Evolutionary conservation across 768 basidiomycete species (phyloP), one percentile per base, ranked within the genome.

Genomic region (Galerina sulciceps): DNA sequence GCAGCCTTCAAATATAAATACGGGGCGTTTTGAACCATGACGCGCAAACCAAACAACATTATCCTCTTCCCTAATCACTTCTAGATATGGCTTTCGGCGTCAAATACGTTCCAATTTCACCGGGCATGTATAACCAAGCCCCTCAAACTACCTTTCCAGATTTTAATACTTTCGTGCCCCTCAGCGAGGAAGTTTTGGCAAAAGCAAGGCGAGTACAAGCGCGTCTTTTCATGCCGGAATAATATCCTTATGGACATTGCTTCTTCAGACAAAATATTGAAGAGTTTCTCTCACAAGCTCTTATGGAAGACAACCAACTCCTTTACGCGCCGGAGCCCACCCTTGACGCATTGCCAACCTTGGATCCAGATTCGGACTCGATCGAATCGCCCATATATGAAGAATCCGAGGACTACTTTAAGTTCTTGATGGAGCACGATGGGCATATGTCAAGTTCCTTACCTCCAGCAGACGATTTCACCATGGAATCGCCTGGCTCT

Each of bases 1-100:
- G 45, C 42, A 55, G 47, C 34, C 43, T 18, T 18, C 57, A 22
- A 14, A 55, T 63, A 66, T 66, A 66, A 63, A 66, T 66, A 63
- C 36, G 36, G 35, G 23, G 23, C 36, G 45, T 38, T 53, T 57
- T 26, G 43, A 50, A 36, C 47, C 50, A 46, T 47, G 42, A 36
- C 31, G 31, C 22, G 46, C 47, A 51, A 20, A 43, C 17, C 45
- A 42, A 26, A 31, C 48, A 40, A 40, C 36, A 23, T 17, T 36
- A 40, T 20, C 38, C 48, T n/a, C 41, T 37, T 40, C 48, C 14
- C 40, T 49, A 40, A 45, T 49, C 35, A 47, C 34, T 42, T 40
- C 42, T 42, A 20, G 51, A 44, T 44, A 58, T 60, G 59, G 41
- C 59, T 26, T 60, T 55, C 48, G 46, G 38, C 35, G 43, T 60